Conservation (phyloP, 2,329 filamentous ascomycete genomes). For the Elsinoe australis region DNA sequence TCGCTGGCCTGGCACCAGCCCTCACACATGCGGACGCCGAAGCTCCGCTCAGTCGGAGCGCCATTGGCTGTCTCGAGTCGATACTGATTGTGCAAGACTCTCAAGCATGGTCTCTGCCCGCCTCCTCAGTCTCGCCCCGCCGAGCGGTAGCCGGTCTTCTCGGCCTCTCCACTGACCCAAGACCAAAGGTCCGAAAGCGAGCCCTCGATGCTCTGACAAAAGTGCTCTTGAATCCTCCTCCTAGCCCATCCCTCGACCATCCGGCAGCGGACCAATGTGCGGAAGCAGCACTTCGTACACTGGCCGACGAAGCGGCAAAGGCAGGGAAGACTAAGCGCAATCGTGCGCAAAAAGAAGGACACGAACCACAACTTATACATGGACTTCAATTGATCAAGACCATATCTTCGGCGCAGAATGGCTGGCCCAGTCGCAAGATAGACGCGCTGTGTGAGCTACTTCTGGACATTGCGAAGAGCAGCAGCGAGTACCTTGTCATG, state of each 20-base stretch:
- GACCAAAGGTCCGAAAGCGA: slow-evolving; percentile 89
- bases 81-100: slow-evolving; percentile 82
- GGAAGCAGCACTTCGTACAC: slow-evolving; percentile 73
- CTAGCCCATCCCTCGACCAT: slow-evolving; percentile 86
- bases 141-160: slow-evolving; percentile 80
- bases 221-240: slow-evolving; percentile 76
- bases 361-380: slow-evolving; percentile 70
- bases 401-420: slow-evolving; percentile 75
- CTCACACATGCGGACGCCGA: slow-evolving; percentile 74
- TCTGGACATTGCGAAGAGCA: slow-evolving; percentile 78
- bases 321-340: slow-evolving; percentile 63
- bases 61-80: slow-evolving; percentile 90
- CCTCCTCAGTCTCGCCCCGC: slow-evolving; percentile 75
- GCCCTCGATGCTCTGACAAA: slow-evolving; percentile 82
- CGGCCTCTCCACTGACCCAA: slow-evolving; percentile 72
- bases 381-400: slow-evolving; percentile 87
- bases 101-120: slow-evolving; percentile 76
- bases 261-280: slow-evolving; percentile 95
- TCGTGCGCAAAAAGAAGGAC: slow-evolving; percentile 51
- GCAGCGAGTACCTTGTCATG: slow-evolving; percentile 94
- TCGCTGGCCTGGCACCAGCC: slow-evolving; percentile 75
- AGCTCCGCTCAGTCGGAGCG: slow-evolving; percentile 75
- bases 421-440: slow-evolving; percentile 95
- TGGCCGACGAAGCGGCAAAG: slow-evolving; percentile 66
- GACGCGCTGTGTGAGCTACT: slow-evolving; percentile 84